Evolutionary conservation across 2,329 filamentous ascomycete genomes (phyloP).

Genomic region (Fusarium piperis): DNA sequence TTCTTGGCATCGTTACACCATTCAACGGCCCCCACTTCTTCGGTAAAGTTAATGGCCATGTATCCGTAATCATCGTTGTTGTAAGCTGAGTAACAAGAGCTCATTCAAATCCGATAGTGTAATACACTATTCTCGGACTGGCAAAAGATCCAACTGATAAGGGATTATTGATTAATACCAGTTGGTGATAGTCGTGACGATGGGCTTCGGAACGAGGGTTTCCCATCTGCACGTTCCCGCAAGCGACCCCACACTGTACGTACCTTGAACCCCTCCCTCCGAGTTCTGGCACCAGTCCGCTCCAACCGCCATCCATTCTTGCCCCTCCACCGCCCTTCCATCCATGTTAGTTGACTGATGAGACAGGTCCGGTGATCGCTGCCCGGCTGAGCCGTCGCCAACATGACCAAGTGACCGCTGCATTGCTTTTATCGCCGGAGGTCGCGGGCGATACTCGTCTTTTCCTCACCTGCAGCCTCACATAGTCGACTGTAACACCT

Average conservation of each 20-base stretch:
- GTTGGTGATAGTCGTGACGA: background rate
- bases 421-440: constrained; percentile 15
- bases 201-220: background rate
- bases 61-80: background rate
- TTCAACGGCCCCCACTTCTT: background rate
- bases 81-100: background rate
- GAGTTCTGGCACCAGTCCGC: constrained; percentile 2
- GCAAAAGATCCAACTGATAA: background rate
- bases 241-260: constrained; percentile 7
- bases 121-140: background rate
- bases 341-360: constrained; percentile 25
- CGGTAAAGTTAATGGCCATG: background rate
- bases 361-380: constrained; percentile 42
- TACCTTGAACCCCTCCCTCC: constrained; percentile 31
- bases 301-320: constrained; percentile 21
- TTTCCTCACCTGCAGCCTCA: background rate
- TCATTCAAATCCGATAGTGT: background rate
- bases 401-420: constrained; percentile 37
- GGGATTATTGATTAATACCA: background rate
- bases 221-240: background rate
- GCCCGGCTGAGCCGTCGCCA: constrained; percentile 30
- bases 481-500: background rate
- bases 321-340: constrained; percentile 32
- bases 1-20: background rate
- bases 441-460: background rate